Percentiles rank a stretch among this genome's conserved stretches.
phyloP scores from a whole-genome alignment of 306 rosid genomes.

The Corylus americana region DNA sequence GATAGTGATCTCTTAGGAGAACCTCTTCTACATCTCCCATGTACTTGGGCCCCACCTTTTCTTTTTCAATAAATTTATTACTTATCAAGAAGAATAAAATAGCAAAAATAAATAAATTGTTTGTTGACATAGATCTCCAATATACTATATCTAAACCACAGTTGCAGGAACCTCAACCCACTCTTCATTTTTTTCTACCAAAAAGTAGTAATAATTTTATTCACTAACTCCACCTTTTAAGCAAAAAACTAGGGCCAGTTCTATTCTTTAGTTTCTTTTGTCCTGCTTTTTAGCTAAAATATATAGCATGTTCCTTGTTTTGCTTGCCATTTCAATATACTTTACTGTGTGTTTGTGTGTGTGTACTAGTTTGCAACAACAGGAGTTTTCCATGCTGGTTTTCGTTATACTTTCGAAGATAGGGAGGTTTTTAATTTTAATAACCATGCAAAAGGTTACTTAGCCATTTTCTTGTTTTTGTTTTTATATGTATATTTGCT shows the following conservation, averaged over 20 bases:
- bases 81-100: not conserved
- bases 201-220: not conserved
- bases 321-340: too few relatives aligned
- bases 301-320: too few relatives aligned
- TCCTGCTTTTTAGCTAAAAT: too few relatives aligned
- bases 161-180: conserved; percentile 16
- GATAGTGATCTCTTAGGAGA: not conserved
- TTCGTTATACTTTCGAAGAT: too few relatives aligned
- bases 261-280: too few relatives aligned
- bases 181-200: conserved; percentile 5
- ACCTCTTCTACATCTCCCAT: not conserved
- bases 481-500: not conserved
- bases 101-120: too few relatives aligned
- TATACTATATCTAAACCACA: not conserved
- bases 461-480: not conserved
- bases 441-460: not conserved
- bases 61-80: not conserved
- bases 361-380: too few relatives aligned
- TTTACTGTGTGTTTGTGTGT: too few relatives aligned
- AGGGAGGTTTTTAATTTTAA: too few relatives aligned
- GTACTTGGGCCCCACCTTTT: not conserved
- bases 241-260: too few relatives aligned
- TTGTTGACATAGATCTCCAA: not conserved
- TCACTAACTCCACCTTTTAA: not conserved
- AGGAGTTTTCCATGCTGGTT: too few relatives aligned